Evolutionary conservation across 306 rosid genomes (phyloP), one percentile per base, ranked within the genome.

Genomic region (Vigna reflexopilosa): DNA sequence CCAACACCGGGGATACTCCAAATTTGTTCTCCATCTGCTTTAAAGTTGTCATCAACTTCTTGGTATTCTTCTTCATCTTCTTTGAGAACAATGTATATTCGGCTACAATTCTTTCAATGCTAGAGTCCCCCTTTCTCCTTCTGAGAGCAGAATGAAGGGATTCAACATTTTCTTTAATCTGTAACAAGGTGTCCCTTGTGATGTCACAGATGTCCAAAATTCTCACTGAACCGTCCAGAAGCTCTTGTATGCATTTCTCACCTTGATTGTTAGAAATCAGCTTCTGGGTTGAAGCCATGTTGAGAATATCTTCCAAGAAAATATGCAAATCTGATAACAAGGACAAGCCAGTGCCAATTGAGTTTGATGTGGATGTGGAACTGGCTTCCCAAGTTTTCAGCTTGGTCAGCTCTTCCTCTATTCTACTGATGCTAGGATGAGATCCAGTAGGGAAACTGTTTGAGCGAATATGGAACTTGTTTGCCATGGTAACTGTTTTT

Each of bases 181-280:
- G 86, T 67, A 67, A 79, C 69, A 86, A 6, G 22, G 73, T 65
- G 30, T 92, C 97, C 70, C 91, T 92, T 40, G 91, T 63, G 52
- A 86, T 80, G 50, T 94, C 91, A 82, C 92, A 90, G 92, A 85
- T 38, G 63, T 94, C 97, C 82, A 94, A 70, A 58, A 90, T 83
- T 81, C 51, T 87, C 16, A 94, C 66, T 0, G 96, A 90, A 15
- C 81, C 91, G 68, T 94, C 97, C 66, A 90, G 50, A 42, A 94
- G 52, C 42, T 89, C 91, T 19, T 90, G 94, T 77, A 94, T 16
- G 45, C 65, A 63, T 87, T 83, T 82, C 51, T 88, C 26, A 92
- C 66, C 62, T 73, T 76, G 85, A 59, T 82, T 70, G 19, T 75
- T 79, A 44, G 92, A 82, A 51, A 89, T 67, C 3, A 75, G 76